phyloP scores from a whole-genome alignment of 2,329 filamentous ascomycete species.

The Phoma sp. region DNA sequence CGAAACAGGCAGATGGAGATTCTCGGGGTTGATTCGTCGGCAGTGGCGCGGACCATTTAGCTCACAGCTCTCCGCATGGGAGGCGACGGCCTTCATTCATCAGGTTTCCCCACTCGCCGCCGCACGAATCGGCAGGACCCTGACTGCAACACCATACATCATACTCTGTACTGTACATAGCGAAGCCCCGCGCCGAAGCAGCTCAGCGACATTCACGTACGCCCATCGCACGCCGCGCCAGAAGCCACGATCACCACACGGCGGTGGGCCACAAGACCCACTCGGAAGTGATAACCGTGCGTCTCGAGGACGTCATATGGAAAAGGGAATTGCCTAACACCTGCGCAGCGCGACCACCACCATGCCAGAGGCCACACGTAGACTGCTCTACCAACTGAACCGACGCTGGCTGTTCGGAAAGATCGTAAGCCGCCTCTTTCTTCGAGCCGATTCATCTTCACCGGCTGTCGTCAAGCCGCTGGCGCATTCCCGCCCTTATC shows the following conservation, averaged over 20 bases:
- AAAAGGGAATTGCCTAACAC: constrained; percentile 24
- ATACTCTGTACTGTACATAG: not conserved
- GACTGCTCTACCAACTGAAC: constrained; percentile 70
- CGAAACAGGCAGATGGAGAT: constrained; percentile 19
- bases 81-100: constrained; percentile 18
- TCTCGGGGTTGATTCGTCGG: constrained; percentile 18
- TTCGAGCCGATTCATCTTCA: not conserved
- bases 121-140: constrained; percentile 22
- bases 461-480: constrained; percentile 1
- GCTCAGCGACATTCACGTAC: constrained; percentile 10
- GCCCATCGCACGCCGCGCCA: constrained; percentile 25
- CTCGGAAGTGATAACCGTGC: constrained; percentile 18
- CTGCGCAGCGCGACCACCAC: constrained; percentile 32
- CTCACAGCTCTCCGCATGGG: constrained; percentile 17
- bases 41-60: constrained; percentile 22
- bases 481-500: constrained; percentile 9
- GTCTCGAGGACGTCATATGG: constrained; percentile 38
- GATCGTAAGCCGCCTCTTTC: constrained; percentile 61
- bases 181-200: constrained; percentile 7
- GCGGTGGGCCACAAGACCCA: constrained; percentile 15
- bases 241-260: constrained; percentile 9
- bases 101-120: constrained; percentile 19
- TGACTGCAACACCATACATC: constrained; percentile 14
- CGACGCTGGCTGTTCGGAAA: constrained; percentile 75
- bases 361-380: constrained; percentile 57